These are phyloP conservation scores for Auxenochlorella pyrenoidosa DNA, from an alignment of 139 green algal genomes.

Conservation along the genomic window DNA sequence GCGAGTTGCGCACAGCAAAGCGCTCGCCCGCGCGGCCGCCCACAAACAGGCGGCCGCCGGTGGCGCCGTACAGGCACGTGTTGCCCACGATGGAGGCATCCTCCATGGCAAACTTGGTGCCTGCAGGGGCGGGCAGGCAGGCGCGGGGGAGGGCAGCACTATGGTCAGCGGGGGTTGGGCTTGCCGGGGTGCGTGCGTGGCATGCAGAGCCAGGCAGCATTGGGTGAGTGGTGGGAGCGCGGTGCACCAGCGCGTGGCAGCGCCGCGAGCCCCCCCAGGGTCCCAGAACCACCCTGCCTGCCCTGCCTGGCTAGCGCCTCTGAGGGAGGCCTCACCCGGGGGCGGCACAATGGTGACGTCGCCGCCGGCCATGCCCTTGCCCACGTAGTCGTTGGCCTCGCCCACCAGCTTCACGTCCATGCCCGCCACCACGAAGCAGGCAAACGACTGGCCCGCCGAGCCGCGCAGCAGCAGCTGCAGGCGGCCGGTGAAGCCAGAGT, in stretches of 20 bases:
- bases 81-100: slow-evolving; percentile 93
- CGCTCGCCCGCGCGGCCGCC: slow-evolving; percentile 86
- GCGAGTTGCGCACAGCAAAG: slow-evolving; percentile 92
- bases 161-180: background rate
- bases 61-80: slow-evolving; percentile 99
- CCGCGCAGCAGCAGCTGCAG: slow-evolving; percentile 86
- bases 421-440: slow-evolving; percentile 82
- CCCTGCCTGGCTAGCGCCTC: too few relatives aligned
- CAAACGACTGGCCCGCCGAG: slow-evolving; percentile 91
- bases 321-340: slow-evolving; percentile 31
- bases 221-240: too few relatives aligned
- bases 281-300: too few relatives aligned
- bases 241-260: too few relatives aligned
- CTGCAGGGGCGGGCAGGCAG: background rate
- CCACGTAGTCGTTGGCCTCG: slow-evolving; percentile 99
- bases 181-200: background rate
- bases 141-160: background rate
- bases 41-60: slow-evolving; percentile 94
- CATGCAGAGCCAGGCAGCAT: too few relatives aligned
- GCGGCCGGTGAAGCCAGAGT: slow-evolving; percentile 35
- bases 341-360: slow-evolving; percentile 92
- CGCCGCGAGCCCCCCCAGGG: too few relatives aligned
- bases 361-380: slow-evolving; percentile 99
- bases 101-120: slow-evolving; percentile 65
- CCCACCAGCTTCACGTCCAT: slow-evolving; percentile 88